Evolutionary conservation across 2,329 filamentous ascomycete genomes (phyloP).

Genomic region (Sporothrix dimorphospora): DNA sequence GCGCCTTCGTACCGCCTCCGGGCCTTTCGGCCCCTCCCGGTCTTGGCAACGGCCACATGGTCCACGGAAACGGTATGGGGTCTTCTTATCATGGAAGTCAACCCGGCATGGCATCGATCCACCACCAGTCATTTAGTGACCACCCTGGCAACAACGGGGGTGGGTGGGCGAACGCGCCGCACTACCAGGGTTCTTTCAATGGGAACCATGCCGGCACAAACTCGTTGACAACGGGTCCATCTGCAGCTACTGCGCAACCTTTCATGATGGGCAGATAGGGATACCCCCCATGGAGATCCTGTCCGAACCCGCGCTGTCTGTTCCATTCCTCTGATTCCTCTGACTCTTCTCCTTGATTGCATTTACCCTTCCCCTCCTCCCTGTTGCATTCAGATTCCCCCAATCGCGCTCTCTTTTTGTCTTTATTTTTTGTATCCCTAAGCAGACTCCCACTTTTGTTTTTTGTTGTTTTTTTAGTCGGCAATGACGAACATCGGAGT

Average conservation of each 20-base stretch:
- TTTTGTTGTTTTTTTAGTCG: neutral
- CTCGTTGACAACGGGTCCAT: neutral
- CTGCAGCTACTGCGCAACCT: neutral
- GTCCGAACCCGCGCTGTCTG: too few relatives aligned
- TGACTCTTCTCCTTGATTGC: too few relatives aligned
- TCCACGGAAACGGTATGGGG: neutral
- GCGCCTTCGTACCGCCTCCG: conserved; percentile 68
- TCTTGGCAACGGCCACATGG: conserved; percentile 48
- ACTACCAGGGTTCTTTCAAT: neutral
- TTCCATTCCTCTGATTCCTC: too few relatives aligned
- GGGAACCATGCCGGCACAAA: neutral
- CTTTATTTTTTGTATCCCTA: neutral
- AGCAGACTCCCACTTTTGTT: neutral
- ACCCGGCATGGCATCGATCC: conserved; percentile 6
- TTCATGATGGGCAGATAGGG: neutral
- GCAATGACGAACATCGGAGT: neutral
- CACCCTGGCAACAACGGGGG: neutral
- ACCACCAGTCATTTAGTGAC: neutral
- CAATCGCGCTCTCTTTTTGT: neutral
- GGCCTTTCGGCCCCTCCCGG: conserved; percentile 78
- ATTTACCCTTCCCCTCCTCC: neutral
- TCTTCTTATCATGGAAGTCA: neutral
- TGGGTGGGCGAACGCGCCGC: neutral
- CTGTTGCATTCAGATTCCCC: conserved; percentile 7
- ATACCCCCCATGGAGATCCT: neutral